Base-by-base conservation (phyloP, 208 protist species). In the Acanthamoeba royreba region DNA sequence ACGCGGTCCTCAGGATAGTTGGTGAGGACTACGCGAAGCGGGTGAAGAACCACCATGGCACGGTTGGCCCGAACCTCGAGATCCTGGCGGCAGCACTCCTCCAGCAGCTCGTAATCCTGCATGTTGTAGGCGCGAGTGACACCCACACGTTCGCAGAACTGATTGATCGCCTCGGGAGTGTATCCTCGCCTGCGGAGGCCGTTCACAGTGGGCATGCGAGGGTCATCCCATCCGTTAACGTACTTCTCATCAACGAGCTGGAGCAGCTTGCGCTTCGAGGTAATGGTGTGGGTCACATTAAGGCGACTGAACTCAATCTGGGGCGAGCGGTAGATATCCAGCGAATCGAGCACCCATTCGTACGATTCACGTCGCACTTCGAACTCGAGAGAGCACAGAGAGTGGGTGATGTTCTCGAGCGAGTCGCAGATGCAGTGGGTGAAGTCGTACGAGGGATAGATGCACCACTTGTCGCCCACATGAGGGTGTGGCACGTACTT, bases 381-480 rank as follows among this genome's bases (percentile, higher is more conserved):
- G 95, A 99, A 99, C 97, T 99, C 99, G 45, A 99, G 96, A 11
- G 99, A 99, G 98, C 99, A 99, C 7, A 99, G 96, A 17, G 99
- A 99, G 97, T 99, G 99, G 46, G 99, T 99, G 91, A 99, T 99
- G 96, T 99, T 97, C 96, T 99, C 99, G 40, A 99, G 95, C 13
- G 99, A 99, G 96, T 99, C 99, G 46, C 99, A 98, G 47, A 99
- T 96, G 97, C 99, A 99, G 97, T 99, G 99, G 43, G 99, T 99
- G 95, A 98, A 99, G 97, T 99, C 99, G 96, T 99, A 99, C 81
- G 98, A 99, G 40, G 99, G 99, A 96, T 99, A 99, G 94, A 97
- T 85, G 31, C 92, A 95, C 95, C 96, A 98, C 52, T 96, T 96
- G 87, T 97, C 92, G 38, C 97, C 97, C 35, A 93, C 94, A 22